These are phyloP conservation scores for Laburnicola sp. DNA, from an alignment of 2,329 filamentous ascomycete species.

Conservation along the genomic window DNA sequence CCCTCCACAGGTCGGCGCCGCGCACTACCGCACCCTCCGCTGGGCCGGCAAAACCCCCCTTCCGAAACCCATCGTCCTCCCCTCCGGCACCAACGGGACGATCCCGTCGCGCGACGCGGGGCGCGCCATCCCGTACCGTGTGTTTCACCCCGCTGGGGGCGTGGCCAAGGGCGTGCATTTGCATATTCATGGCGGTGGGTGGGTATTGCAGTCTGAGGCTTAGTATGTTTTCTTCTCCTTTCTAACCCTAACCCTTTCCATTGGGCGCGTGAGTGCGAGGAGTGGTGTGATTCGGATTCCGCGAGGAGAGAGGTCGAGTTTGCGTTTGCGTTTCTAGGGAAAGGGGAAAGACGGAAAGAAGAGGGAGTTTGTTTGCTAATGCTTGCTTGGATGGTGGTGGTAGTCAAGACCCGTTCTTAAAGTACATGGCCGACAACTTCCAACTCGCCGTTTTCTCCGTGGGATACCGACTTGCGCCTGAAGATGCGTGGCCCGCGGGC, in stretches of 20 bases:
- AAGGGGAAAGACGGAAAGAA: too few species aligned
- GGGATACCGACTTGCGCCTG: slow-evolving; percentile 63
- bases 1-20: slow-evolving; percentile 52
- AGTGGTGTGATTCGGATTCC: too few species aligned
- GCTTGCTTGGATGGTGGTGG: neutral
- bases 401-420: slow-evolving; percentile 54
- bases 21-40: slow-evolving; percentile 58
- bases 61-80: slow-evolving; percentile 52
- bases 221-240: slow-evolving; percentile 33
- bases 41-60: slow-evolving; percentile 58
- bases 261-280: too few species aligned
- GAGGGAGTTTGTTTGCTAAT: neutral
- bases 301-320: too few species aligned
- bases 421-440: slow-evolving; percentile 54
- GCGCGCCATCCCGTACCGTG: slow-evolving; percentile 56
- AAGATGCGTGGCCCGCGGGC: slow-evolving; percentile 59
- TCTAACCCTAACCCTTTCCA: too few species aligned
- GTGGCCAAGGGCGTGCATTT: slow-evolving; percentile 53
- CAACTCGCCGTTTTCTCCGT: slow-evolving; percentile 57
- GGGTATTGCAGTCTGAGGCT: slow-evolving; percentile 49
- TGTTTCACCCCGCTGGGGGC: slow-evolving; percentile 55
- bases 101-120: slow-evolving; percentile 58
- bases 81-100: slow-evolving; percentile 51
- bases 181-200: slow-evolving; percentile 60
- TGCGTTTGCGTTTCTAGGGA: too few species aligned